These are phyloP conservation scores for Lathyrus oleraceus DNA, from an alignment of 306 rosid species.

Conservation along the genomic window DNA sequence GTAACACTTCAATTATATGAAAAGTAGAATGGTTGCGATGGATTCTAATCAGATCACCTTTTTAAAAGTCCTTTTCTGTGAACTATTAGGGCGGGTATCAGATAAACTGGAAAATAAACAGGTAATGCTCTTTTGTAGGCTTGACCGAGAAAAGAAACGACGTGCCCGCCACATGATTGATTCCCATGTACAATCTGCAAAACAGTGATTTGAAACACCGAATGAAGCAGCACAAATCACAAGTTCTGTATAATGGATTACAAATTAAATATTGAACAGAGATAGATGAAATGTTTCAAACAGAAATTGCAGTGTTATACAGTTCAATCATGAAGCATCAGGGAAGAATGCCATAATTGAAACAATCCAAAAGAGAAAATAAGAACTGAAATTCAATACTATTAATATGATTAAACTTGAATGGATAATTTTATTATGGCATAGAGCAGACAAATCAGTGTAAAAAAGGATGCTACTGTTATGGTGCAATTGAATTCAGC, in stretches of 20 bases:
- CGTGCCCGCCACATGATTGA: conserved; percentile 74
- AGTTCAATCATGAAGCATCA: conserved; percentile 21
- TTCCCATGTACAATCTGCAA: conserved; percentile 90
- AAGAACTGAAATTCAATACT: background rate
- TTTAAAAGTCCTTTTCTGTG: conserved; percentile 79
- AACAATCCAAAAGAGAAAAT: conserved; percentile 3
- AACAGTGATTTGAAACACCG: conserved; percentile 13
- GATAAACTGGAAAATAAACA: conserved; percentile 92
- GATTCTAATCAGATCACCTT: conserved; percentile 55
- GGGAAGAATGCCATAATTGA: conserved; percentile 15
- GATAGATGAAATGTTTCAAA: conserved; percentile 18
- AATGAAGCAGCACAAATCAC: conserved; percentile 24
- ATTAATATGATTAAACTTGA: conserved; percentile 21
- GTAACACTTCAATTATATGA: conserved; percentile 5
- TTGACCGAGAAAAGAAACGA: conserved; percentile 73
- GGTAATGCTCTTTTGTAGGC: conserved; percentile 92
- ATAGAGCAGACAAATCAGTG: conserved; percentile 6
- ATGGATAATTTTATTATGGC: conserved; percentile 2
- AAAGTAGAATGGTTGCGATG: conserved; percentile 22
- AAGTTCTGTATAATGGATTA: background rate
- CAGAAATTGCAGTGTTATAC: conserved; percentile 6
- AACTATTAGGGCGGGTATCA: conserved; percentile 91
- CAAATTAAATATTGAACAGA: conserved; percentile 19
- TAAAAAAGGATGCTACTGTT: conserved; percentile 13
- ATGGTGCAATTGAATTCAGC: conserved; percentile 20